Evolutionary conservation across 2,329 filamentous ascomycete species (phyloP).

Genomic region (Hortaea werneckii): DNA sequence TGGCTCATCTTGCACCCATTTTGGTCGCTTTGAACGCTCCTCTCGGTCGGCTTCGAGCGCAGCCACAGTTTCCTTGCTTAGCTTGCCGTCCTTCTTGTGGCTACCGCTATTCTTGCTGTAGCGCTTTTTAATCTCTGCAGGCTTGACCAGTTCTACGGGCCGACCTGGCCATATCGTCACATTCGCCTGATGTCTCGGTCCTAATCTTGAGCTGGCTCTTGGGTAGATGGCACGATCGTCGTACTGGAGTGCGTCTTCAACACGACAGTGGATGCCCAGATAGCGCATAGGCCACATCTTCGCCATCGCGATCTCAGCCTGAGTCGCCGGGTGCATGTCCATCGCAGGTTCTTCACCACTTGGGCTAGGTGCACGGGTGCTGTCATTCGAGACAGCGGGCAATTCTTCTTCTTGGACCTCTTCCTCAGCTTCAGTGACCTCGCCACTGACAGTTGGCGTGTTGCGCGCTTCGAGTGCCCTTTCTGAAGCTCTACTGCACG

Average conservation of each 20-base stretch:
- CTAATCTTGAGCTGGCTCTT: constrained; percentile 82
- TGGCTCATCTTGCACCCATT: constrained; percentile 90
- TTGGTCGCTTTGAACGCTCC: constrained; percentile 70
- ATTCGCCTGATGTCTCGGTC: constrained; percentile 81
- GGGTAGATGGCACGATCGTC: constrained; percentile 92
- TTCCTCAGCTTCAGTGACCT: constrained; percentile 48
- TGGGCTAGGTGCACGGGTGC: constrained; percentile 48
- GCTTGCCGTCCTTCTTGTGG: constrained; percentile 65
- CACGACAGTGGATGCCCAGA: constrained; percentile 85
- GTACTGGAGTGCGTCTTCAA: constrained; percentile 91
- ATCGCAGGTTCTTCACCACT: constrained; percentile 40
- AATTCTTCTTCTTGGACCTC: constrained; percentile 59
- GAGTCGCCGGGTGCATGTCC: constrained; percentile 55
- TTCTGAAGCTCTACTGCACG: constrained; percentile 93
- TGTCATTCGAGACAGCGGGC: constrained; percentile 42
- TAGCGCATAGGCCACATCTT: constrained; percentile 96
- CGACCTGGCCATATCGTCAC: constrained; percentile 77
- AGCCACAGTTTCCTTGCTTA: constrained; percentile 69
- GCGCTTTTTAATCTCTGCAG: constrained; percentile 73
- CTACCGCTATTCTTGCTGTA: constrained; percentile 46
- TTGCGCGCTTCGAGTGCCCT: constrained; percentile 82
- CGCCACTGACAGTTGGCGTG: constrained; percentile 55
- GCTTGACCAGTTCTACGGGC: constrained; percentile 82
- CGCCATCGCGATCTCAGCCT: constrained; percentile 83
- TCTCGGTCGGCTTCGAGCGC: constrained; percentile 73